These are phyloP conservation scores for Hordeum marinum DNA, from an alignment of 176 grass and related monocot genomes.

Conservation along the genomic window DNA sequence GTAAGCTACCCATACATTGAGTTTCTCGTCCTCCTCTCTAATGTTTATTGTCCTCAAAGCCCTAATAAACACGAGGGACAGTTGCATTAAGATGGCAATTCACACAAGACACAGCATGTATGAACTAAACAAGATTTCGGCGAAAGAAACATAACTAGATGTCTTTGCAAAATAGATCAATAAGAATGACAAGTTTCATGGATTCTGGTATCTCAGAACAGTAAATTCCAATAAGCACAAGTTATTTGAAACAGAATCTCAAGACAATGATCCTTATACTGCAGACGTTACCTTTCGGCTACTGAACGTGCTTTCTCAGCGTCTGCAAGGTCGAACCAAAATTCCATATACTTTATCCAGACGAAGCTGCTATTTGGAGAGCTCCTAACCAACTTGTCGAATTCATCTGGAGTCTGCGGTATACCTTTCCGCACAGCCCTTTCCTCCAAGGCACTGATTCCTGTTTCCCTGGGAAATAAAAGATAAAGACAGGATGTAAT, in stretches of 20 bases:
- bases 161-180: background rate
- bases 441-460: constrained; percentile 83
- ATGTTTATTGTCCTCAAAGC: constrained; percentile 82
- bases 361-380: constrained; percentile 90
- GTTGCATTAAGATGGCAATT: constrained; percentile 4
- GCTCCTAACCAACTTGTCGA: constrained; percentile 80
- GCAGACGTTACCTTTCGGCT: constrained; percentile 63
- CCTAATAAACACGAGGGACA: constrained; percentile 36
- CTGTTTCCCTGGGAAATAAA: constrained; percentile 55
- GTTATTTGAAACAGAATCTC: background rate
- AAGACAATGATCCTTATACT: background rate
- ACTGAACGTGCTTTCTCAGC: constrained; percentile 73
- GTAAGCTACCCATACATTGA: constrained; percentile 95
- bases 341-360: constrained; percentile 94
- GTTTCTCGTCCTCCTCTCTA: constrained; percentile 78
- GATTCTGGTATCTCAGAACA: background rate
- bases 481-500: constrained; percentile 4
- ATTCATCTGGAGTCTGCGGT: constrained; percentile 79
- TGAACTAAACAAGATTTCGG: background rate
- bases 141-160: background rate
- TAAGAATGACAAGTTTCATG: background rate
- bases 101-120: background rate
- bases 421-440: constrained; percentile 65
- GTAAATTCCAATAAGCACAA: background rate
- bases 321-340: constrained; percentile 68